These are phyloP conservation scores for Adansonia digitata DNA, from an alignment of 345 rosid genomes.

Conservation along the genomic window DNA sequence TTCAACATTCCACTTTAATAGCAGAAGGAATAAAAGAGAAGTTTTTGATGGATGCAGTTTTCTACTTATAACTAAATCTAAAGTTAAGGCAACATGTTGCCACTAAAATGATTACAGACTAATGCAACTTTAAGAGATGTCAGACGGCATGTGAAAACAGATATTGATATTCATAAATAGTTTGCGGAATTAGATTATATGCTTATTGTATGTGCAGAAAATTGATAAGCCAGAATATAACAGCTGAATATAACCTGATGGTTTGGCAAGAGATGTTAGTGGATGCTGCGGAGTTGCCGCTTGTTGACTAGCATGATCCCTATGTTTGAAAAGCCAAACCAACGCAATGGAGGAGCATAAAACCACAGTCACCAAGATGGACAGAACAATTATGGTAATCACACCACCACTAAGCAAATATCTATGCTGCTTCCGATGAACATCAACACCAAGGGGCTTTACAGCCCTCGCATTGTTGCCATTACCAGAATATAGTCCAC, in stretches of 20 bases:
- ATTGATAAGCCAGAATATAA: background rate
- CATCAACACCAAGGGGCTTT: slow-evolving; percentile 93
- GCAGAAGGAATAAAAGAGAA: background rate
- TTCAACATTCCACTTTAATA: slow-evolving; percentile 8
- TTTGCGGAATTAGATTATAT: background rate
- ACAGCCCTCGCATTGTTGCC: slow-evolving; percentile 45
- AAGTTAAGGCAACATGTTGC: background rate
- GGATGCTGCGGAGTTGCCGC: slow-evolving; percentile 38
- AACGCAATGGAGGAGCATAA: slow-evolving; percentile 56
- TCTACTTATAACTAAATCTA: background rate
- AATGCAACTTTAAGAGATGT: background rate
- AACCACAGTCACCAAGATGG: slow-evolving; percentile 50
- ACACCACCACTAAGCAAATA: slow-evolving; percentile 47
- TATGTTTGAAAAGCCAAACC: slow-evolving; percentile 50
- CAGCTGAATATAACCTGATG: slow-evolving; percentile 47
- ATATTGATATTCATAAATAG: background rate
- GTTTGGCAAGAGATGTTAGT: slow-evolving; percentile 56
- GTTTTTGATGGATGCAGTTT: slow-evolving; percentile 7
- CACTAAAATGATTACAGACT: background rate
- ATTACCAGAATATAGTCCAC: slow-evolving; percentile 57
- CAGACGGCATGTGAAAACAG: background rate
- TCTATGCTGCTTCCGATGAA: slow-evolving; percentile 47
- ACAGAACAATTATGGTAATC: slow-evolving; percentile 66
- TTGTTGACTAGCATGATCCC: slow-evolving; percentile 31
- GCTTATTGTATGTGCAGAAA: background rate